Conservation (phyloP, 164 flowering plant genomes). For the Chimonanthus praecox region DNA sequence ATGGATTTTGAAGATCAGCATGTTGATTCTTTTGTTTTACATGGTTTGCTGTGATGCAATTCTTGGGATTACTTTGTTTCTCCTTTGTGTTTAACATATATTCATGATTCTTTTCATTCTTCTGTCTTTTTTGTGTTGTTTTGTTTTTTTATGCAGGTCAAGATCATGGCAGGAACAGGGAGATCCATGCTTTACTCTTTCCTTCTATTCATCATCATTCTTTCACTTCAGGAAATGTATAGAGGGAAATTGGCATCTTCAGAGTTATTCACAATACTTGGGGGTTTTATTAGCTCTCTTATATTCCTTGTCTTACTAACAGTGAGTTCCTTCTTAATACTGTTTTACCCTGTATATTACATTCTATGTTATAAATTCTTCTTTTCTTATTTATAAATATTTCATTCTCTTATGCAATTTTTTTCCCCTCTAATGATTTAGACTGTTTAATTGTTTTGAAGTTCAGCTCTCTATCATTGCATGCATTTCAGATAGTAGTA, state of each 20-base stretch:
- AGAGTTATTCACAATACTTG: conserved; percentile 84
- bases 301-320: conserved; percentile 68
- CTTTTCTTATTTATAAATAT: no score
- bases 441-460: no score
- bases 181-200: conserved; percentile 80
- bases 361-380: no score
- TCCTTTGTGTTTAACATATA: no score
- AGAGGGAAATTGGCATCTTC: conserved; percentile 82
- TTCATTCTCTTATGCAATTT: no score
- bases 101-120: not conserved
- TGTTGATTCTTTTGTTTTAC: no score
- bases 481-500: no score
- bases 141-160: conserved; percentile 8
- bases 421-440: no score
- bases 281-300: conserved; percentile 85
- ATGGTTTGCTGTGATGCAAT: not conserved
- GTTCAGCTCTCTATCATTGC: no score
- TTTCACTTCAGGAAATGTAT: conserved; percentile 83
- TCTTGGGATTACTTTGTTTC: no score
- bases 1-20: not conserved
- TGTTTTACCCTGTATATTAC: no score
- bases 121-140: not conserved
- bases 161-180: conserved; percentile 68
- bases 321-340: conserved; percentile 35
- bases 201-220: conserved; percentile 62